Conservation (phyloP, 805 yeast genomes). For the Isabelozyma gotoi region DNA sequence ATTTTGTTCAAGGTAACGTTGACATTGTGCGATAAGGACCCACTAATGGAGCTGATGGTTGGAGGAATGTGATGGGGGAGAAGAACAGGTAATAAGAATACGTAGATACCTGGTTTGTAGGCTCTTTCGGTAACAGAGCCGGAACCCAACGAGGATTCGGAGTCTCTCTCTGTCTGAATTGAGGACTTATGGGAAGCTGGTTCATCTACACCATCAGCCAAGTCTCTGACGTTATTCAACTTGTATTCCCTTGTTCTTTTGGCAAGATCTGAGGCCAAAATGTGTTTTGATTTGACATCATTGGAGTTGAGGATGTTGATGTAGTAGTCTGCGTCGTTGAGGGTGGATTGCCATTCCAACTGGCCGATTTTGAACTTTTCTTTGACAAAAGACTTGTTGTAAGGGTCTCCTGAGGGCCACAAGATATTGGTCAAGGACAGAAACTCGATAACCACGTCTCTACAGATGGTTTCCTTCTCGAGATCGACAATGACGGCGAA, state of each 20-base stretch:
- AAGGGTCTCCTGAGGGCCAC: slow-evolving; percentile 58
- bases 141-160: slow-evolving; percentile 1
- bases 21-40: slow-evolving; percentile 45
- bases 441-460: slow-evolving; percentile 41
- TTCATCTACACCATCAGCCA: slow-evolving; percentile 22
- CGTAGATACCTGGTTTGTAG: slow-evolving; percentile 65
- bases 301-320: slow-evolving; percentile 41
- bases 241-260: slow-evolving; percentile 34
- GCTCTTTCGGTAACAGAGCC: slow-evolving; percentile 7
- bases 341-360: slow-evolving; percentile 44
- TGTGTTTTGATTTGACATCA: slow-evolving; percentile 39
- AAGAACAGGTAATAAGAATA: slow-evolving; percentile 62
- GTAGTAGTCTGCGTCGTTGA: slow-evolving; percentile 46
- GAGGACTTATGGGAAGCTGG: slow-evolving; percentile 12
- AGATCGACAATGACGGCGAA: slow-evolving; percentile 52
- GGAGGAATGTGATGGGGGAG: slow-evolving; percentile 67
- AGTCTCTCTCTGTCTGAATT: too few relatives aligned
- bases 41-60: slow-evolving; percentile 51
- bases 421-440: slow-evolving; percentile 42
- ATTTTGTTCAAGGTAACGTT: slow-evolving; percentile 37
- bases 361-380: slow-evolving; percentile 52
- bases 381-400: slow-evolving; percentile 39
- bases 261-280: slow-evolving; percentile 45
- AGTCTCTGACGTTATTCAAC: slow-evolving; percentile 13
- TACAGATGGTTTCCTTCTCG: slow-evolving; percentile 35